These are phyloP conservation scores for Hanseniaspora vineae DNA, from an alignment of 805 yeast genomes.

Conservation along the genomic window DNA sequence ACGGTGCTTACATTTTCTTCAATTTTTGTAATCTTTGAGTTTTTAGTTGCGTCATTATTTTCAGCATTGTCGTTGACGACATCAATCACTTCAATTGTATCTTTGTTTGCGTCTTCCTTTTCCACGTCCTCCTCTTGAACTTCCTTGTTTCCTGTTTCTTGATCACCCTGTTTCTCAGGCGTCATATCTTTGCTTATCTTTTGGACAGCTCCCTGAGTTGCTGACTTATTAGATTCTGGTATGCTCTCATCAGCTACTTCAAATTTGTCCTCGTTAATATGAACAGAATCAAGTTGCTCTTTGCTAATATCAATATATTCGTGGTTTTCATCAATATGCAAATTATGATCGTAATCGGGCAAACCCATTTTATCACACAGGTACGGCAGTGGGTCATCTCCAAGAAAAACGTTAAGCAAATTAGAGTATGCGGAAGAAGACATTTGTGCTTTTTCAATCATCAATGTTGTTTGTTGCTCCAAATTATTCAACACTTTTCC, in stretches of 20 bases:
- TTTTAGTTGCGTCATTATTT: constrained; percentile 4
- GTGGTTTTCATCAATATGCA: constrained; percentile 13
- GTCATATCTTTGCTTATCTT: background rate
- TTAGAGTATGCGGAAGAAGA: constrained; percentile 59
- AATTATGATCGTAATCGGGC: constrained; percentile 57
- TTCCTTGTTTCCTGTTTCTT: no score
- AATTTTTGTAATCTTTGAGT: background rate
- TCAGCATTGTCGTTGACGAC: constrained; percentile 1
- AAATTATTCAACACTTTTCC: constrained; percentile 42
- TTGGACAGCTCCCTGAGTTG: constrained; percentile 15
- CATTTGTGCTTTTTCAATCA: constrained; percentile 71
- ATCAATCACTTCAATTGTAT: constrained; percentile 4
- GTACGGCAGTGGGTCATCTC: constrained; percentile 68
- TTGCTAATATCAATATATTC: constrained; percentile 1
- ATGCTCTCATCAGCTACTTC: background rate
- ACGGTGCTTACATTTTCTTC: background rate
- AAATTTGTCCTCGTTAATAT: background rate
- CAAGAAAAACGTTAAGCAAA: constrained; percentile 66
- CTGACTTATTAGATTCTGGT: constrained; percentile 9
- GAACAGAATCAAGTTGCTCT: constrained; percentile 2
- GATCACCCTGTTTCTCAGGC: no score
- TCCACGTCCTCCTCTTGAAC: constrained; percentile 5
- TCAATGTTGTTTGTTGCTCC: constrained; percentile 60
- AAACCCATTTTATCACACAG: constrained; percentile 53
- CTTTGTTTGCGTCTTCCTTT: constrained; percentile 1